Conservation (phyloP, 441 rosid species). For the Metrosideros polymorpha region DNA sequence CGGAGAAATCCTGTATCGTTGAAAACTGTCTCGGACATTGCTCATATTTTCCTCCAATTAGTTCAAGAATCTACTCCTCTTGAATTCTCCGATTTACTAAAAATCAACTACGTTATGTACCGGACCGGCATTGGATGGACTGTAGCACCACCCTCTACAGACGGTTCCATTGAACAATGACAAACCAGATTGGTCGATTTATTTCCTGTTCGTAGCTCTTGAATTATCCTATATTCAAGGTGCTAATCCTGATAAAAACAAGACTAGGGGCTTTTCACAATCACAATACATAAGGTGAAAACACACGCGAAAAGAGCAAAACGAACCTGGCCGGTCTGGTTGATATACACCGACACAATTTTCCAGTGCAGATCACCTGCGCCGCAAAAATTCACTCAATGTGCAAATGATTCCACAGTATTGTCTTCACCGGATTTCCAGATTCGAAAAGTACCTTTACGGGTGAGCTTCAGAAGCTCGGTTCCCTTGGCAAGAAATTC, state of each 20-base stretch:
- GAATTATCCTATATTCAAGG: background rate
- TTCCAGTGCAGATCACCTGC: constrained; percentile 95
- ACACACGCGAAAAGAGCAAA: background rate
- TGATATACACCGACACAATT: constrained; percentile 63
- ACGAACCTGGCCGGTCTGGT: constrained; percentile 44
- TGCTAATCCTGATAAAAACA: background rate
- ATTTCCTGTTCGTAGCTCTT: background rate
- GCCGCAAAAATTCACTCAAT: background rate
- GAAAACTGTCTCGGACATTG: background rate
- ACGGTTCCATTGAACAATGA: background rate
- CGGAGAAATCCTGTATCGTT: background rate
- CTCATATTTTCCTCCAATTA: background rate
- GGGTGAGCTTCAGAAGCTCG: constrained; percentile 84
- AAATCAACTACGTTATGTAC: background rate
- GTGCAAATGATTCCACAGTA: no score
- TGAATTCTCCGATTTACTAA: background rate
- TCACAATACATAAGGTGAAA: background rate
- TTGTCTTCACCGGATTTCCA: background rate
- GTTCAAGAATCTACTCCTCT: background rate
- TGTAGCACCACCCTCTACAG: background rate
- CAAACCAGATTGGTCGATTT: background rate
- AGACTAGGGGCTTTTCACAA: background rate
- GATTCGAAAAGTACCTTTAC: constrained; percentile 33
- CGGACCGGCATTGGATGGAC: background rate
- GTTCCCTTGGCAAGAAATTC: constrained; percentile 70